Percentiles rank a stretch among this genome's conserved stretches.
Evolutionary conservation across 2,329 filamentous ascomycete species (phyloP).

Genomic region (Aspergillus sojae): DNA sequence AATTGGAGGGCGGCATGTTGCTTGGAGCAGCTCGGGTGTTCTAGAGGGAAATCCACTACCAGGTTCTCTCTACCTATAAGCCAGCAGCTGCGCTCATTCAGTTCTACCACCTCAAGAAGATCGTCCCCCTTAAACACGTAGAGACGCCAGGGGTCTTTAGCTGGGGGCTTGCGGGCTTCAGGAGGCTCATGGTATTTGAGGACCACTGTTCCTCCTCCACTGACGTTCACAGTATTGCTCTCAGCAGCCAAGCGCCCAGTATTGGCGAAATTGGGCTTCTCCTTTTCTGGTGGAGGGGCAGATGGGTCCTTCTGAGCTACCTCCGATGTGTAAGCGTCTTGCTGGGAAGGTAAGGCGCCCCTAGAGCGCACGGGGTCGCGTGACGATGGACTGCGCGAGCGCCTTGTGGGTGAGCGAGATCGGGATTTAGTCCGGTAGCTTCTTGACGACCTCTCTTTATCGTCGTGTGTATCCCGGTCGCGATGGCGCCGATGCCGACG

Average conservation of each 20-base stretch:
- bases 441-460: constrained; percentile 26
- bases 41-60: constrained; percentile 80
- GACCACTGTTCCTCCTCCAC: constrained; percentile 70
- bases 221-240: constrained; percentile 72
- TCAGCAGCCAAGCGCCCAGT: constrained; percentile 85
- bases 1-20: constrained; percentile 97
- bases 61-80: constrained; percentile 77
- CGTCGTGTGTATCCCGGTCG: constrained; percentile 21
- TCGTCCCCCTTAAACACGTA: constrained; percentile 89
- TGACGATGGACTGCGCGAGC: constrained; percentile 30
- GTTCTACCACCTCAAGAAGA: constrained; percentile 77
- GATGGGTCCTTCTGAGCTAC: constrained; percentile 26
- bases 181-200: constrained; percentile 96
- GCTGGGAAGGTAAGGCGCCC: constrained; percentile 50
- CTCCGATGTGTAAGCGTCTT: constrained; percentile 46
- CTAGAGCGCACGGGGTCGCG: constrained; percentile 35
- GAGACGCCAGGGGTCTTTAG: constrained; percentile 80
- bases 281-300: constrained; percentile 51
- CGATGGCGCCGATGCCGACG: constrained; percentile 31
- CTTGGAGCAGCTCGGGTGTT: constrained; percentile 91
- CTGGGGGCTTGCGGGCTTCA: constrained; percentile 84
- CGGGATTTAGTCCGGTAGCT: constrained; percentile 28
- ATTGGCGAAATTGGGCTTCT: constrained; percentile 83
- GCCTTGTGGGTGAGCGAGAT: constrained; percentile 31
- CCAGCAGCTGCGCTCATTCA: constrained; percentile 83